Evolutionary conservation across 257 asterid species (phyloP), one percentile per base, ranked within the genome.

Genomic region (Gentiana macrophylla): DNA sequence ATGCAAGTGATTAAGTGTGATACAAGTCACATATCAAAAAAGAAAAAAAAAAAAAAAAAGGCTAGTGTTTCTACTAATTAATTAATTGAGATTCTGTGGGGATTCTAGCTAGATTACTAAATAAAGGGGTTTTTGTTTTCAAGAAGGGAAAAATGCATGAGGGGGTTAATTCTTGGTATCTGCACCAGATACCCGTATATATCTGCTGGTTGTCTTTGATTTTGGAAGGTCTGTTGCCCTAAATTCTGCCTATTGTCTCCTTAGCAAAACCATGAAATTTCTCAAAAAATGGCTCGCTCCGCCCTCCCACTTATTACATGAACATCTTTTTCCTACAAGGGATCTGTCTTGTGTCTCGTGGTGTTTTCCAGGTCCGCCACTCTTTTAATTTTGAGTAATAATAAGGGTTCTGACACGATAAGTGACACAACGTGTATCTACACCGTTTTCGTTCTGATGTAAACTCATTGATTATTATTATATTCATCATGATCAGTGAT

Each of bases 231-330:
- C 71, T 33, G 60, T 64, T 60, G 70, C 93, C 95, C 88, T 77
- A 79, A 86, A 56, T 75, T 74, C 66, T 81, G 95, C 83, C 60
- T 70, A 67, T 37, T 86, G 97, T 86, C 91, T 86, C 94, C 84
- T 72, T 79, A 83, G 65, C 94, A 89, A 86, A 78, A 81, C 83
- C 95, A 86, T 89, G 67, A 72, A 86, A 80, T 79, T 86, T 84
- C 74, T 72, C 94, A 86, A 81, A 75, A 15, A 60, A 61, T 55
- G 67, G 33, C 67, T 71, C 64, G 50, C 74, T 56, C 66, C 62
- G 68, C 79, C 71, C 76, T 74, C 70, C 57, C 24, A 15, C 5
- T 41, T 41, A 10, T 46, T 65, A 41, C 36, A 13, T 52, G 55
- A 43, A 51, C 35, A 41, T 43, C 68, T n/a, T 15, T 55, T 67